Conservation (phyloP, 2,329 filamentous ascomycete genomes). For the Aspergillus quadrilineatus region DNA sequence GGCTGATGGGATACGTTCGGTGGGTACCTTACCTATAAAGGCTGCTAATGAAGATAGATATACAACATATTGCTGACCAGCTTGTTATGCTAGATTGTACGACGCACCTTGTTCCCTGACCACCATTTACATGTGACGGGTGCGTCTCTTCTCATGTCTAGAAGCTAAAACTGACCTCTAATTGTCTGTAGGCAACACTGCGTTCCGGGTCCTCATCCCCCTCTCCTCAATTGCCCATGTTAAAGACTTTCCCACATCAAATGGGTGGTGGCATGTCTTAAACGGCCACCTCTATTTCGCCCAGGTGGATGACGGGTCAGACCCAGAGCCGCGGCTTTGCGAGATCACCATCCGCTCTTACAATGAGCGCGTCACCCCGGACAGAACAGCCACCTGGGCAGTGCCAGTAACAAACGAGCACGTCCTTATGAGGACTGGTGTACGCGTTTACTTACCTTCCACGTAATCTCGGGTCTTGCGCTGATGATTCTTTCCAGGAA, state of each 20-base stretch:
- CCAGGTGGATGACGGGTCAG: neutral
- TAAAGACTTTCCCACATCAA: neutral
- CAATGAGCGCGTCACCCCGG: neutral
- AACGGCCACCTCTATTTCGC: constrained; percentile 9
- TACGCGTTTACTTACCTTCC: neutral
- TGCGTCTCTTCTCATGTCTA: neutral
- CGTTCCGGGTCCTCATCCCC: constrained; percentile 6
- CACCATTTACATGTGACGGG: constrained; percentile 1
- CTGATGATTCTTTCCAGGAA: neutral
- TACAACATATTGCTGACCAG: neutral
- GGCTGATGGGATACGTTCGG: constrained; percentile 6
- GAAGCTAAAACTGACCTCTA: neutral
- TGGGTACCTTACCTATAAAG: neutral
- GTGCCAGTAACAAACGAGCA: constrained; percentile 1
- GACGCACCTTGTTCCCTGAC: neutral
- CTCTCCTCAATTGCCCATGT: neutral
- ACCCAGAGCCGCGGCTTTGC: neutral
- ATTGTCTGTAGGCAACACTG: neutral
- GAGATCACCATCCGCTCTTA: constrained; percentile 8
- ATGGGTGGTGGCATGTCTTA: neutral
- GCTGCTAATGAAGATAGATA: too few relatives aligned
- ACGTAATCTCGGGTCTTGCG: too few relatives aligned
- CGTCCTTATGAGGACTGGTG: neutral
- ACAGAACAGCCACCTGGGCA: constrained; percentile 2
- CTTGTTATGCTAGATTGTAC: neutral